These are phyloP conservation scores for Pinus tabuliformis DNA, from an alignment of 75 land plant species.

Conservation along the genomic window DNA sequence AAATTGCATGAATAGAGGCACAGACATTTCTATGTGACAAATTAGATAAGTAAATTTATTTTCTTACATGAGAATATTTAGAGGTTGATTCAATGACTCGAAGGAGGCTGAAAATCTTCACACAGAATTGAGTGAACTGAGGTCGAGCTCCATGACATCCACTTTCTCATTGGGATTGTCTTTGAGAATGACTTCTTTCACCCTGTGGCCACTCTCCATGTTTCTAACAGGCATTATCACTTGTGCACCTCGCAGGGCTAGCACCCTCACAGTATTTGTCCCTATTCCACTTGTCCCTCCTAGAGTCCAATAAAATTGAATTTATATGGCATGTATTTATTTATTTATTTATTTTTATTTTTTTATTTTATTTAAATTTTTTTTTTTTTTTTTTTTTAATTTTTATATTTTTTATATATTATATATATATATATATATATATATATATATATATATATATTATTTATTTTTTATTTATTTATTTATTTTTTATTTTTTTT, in stretches of 20 bases:
- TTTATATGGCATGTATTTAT: too few species aligned
- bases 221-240: slow-evolving; percentile 38
- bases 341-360: too few species aligned
- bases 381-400: too few species aligned
- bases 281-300: slow-evolving; percentile 64
- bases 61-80: slow-evolving; percentile 44
- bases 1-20: too few species aligned
- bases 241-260: slow-evolving; percentile 37
- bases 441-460: too few species aligned
- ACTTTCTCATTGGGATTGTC: slow-evolving; percentile 26
- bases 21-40: not conserved
- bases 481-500: too few species aligned
- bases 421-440: too few species aligned
- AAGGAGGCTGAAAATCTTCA: slow-evolving; percentile 21
- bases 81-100: slow-evolving; percentile 19
- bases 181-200: slow-evolving; percentile 27
- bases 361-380: too few species aligned
- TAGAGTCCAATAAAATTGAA: not conserved
- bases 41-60: not conserved
- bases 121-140: slow-evolving; percentile 37
- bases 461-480: too few species aligned
- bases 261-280: slow-evolving; percentile 39
- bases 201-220: slow-evolving; percentile 22
- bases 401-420: too few species aligned
- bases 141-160: slow-evolving; percentile 40